Evolutionary conservation across 257 asterid species (phyloP).

Genomic region (Jasminum sambac): DNA sequence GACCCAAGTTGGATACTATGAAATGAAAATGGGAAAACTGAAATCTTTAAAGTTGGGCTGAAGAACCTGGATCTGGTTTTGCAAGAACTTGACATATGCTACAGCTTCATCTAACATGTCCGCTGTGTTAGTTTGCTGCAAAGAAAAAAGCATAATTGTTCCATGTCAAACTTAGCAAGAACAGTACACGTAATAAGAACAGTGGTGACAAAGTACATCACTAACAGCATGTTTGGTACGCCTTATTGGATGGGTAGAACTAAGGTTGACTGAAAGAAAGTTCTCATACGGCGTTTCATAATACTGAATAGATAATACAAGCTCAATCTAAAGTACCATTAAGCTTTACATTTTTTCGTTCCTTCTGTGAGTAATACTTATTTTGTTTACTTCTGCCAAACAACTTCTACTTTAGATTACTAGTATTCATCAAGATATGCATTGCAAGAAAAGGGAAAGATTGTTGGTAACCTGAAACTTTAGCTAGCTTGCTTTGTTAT

Average conservation of each 20-base stretch:
- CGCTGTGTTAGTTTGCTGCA: constrained; percentile 97
- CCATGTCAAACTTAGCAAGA: constrained; percentile 8
- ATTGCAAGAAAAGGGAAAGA: not conserved
- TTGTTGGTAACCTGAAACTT: not conserved
- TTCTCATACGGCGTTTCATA: no score
- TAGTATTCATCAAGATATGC: not conserved
- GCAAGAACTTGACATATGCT: constrained; percentile 76
- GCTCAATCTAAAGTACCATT: no score
- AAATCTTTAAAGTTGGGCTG: no score
- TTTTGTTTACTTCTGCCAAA: not conserved
- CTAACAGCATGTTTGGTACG: not conserved
- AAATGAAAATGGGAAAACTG: no score
- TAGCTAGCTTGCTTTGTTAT: not conserved
- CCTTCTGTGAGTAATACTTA: not conserved
- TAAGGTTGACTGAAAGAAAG: no score
- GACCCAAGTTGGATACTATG: constrained; percentile 1
- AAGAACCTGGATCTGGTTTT: constrained; percentile 87
- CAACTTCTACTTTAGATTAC: not conserved
- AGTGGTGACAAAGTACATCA: not conserved
- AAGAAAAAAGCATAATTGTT: constrained; percentile 24
- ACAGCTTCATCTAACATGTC: constrained; percentile 98
- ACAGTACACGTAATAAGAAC: not conserved
- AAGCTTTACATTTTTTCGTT: not conserved
- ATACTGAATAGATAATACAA: no score
- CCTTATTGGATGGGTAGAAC: no score